These are phyloP conservation scores for Niveomyces coronatus DNA, from an alignment of 2,329 filamentous ascomycete genomes.

Conservation along the genomic window DNA sequence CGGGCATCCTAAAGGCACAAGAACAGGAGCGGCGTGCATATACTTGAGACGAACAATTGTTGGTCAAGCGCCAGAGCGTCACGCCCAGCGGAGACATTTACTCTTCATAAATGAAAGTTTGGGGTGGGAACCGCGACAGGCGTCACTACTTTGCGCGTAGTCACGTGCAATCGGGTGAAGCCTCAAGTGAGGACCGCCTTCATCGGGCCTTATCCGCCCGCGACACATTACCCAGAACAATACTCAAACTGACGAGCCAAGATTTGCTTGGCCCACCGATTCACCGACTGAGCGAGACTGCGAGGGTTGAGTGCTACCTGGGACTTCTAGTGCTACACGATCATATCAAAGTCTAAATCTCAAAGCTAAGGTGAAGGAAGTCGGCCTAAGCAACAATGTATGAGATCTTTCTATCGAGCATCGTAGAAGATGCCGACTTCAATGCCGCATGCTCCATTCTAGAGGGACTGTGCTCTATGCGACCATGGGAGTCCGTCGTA, in stretches of 20 bases:
- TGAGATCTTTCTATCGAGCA: constrained; percentile 48
- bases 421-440: constrained; percentile 40
- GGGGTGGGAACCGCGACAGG: constrained; percentile 6
- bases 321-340: no score
- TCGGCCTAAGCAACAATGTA: constrained; percentile 33
- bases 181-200: not conserved
- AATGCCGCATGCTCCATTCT: constrained; percentile 41
- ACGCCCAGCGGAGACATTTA: not conserved
- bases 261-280: not conserved
- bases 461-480: constrained; percentile 47
- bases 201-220: no score
- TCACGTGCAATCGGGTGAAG: constrained; percentile 5
- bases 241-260: no score
- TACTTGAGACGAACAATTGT: not conserved
- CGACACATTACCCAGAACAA: no score
- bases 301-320: no score
- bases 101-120: not conserved
- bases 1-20: not conserved
- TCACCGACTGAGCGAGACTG: no score
- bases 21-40: no score
- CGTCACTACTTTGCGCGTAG: constrained; percentile 4
- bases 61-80: not conserved
- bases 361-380: not conserved
- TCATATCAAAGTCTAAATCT: not conserved
- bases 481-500: constrained; percentile 36